A percentile compares a stretch with the other conserved stretches of the same genome.
These are phyloP conservation scores for Arthroderma uncinatum DNA, from an alignment of 2,329 filamentous ascomycete genomes.

Conservation along the genomic window DNA sequence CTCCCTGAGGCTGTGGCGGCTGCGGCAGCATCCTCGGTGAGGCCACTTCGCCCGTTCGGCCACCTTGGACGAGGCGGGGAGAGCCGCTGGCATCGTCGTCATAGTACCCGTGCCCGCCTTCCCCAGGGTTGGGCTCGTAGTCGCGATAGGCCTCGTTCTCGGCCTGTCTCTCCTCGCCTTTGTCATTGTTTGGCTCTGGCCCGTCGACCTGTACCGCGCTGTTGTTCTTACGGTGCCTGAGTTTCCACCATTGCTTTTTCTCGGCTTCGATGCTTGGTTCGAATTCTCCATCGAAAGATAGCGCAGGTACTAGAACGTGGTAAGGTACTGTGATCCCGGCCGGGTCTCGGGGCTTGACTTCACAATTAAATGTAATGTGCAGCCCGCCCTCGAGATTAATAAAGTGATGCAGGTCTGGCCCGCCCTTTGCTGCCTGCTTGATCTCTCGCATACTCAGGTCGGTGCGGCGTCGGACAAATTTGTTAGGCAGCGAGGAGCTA, in stretches of 20 bases:
- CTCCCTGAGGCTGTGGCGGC: background rate
- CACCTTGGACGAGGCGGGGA: background rate
- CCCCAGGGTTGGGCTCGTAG: slow-evolving; percentile 6
- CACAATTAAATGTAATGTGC: slow-evolving; percentile 79
- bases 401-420: slow-evolving; percentile 42
- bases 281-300: slow-evolving; percentile 43
- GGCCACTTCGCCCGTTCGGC: background rate
- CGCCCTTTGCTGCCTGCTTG: slow-evolving; percentile 45
- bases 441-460: slow-evolving; percentile 53
- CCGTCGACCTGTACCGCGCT: background rate
- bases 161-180: slow-evolving; percentile 3
- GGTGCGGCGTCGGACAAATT: slow-evolving; percentile 60
- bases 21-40: background rate
- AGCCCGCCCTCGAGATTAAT: slow-evolving; percentile 73
- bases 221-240: slow-evolving; percentile 16
- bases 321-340: slow-evolving; percentile 82
- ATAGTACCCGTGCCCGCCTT: slow-evolving; percentile 5
- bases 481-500: slow-evolving; percentile 26
- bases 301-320: slow-evolving; percentile 67
- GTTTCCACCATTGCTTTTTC: slow-evolving; percentile 30
- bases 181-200: background rate
- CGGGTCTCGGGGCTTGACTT: slow-evolving; percentile 75
- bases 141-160: slow-evolving; percentile 8
- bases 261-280: slow-evolving; percentile 28
- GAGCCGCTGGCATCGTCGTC: background rate